Percentiles rank a stretch among this genome's conserved stretches.
Evolutionary conservation across 305 asterid species (phyloP).

Genomic region (Rubia tinctorum): DNA sequence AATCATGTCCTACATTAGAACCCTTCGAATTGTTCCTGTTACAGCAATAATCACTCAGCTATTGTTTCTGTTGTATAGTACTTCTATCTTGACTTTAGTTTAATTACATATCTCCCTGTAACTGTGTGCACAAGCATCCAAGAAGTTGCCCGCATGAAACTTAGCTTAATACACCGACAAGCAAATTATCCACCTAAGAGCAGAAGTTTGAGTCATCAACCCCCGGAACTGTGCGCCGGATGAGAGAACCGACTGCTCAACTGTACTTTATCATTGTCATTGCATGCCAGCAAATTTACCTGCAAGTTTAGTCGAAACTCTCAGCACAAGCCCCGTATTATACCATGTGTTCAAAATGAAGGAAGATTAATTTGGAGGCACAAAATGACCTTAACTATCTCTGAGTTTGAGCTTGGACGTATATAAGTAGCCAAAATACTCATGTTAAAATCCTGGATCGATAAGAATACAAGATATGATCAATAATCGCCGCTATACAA

Average conservation of each 20-base stretch:
- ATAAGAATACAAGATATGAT: constrained; percentile 14
- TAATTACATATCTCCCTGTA: not conserved
- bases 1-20: no score
- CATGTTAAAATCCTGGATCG: constrained; percentile 76
- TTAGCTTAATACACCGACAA: not conserved
- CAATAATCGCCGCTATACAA: not conserved
- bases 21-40: no score
- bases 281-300: constrained; percentile 71
- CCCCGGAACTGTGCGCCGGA: constrained; percentile 56
- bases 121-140: not conserved
- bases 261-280: constrained; percentile 43
- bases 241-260: constrained; percentile 36
- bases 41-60: no score
- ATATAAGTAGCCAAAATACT: constrained; percentile 82
- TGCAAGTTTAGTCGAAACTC: constrained; percentile 29
- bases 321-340: constrained; percentile 15
- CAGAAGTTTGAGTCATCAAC: constrained; percentile 28
- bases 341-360: not conserved
- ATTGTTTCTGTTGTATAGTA: not conserved
- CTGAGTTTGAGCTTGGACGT: constrained; percentile 76
- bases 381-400: constrained; percentile 76
- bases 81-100: not conserved
- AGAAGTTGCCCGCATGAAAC: not conserved
- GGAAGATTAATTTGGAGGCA: constrained; percentile 4
- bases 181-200: not conserved